Evolutionary conservation across 1,139 yeast species (phyloP).

Genomic region (Kazachstania sp.): DNA sequence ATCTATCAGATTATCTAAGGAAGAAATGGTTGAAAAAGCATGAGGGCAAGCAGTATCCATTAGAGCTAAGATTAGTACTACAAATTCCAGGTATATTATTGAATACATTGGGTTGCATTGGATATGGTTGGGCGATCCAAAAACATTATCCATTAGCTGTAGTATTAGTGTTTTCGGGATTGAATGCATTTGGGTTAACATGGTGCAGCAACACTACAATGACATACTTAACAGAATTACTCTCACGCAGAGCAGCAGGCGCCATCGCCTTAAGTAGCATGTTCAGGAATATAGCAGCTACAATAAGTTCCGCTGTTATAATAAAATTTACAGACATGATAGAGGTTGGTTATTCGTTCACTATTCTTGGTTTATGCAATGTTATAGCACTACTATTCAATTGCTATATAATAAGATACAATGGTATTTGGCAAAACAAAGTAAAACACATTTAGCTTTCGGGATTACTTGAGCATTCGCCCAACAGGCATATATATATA

Average conservation of each 20-base stretch:
- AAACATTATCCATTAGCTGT: constrained; percentile 37
- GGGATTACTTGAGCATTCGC: too few species aligned
- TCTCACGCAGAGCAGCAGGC: constrained; percentile 46
- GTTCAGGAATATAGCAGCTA: constrained; percentile 49
- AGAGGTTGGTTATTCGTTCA: constrained; percentile 55
- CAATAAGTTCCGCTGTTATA: constrained; percentile 44
- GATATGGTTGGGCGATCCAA: constrained; percentile 50
- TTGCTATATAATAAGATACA: constrained; percentile 14
- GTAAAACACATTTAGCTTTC: constrained; percentile 1
- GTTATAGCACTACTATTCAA: constrained; percentile 25
- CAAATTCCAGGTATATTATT: constrained; percentile 41
- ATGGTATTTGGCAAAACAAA: constrained; percentile 10
- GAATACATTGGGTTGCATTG: constrained; percentile 41
- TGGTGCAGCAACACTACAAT: constrained; percentile 54
- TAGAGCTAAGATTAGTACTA: constrained; percentile 42
- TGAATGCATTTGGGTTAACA: constrained; percentile 49
- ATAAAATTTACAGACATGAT: constrained; percentile 36
- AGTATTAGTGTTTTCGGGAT: constrained; percentile 39
- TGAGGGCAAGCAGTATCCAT: constrained; percentile 25
- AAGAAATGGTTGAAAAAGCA: constrained; percentile 26
- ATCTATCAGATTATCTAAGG: constrained; percentile 39
- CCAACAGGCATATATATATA: background rate
- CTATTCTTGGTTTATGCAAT: constrained; percentile 43
- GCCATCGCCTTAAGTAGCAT: constrained; percentile 50
- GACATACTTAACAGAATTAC: constrained; percentile 48